Base-by-base conservation (phyloP, 495 filamentous ascomycete genomes). In the Penicillium lividum region DNA sequence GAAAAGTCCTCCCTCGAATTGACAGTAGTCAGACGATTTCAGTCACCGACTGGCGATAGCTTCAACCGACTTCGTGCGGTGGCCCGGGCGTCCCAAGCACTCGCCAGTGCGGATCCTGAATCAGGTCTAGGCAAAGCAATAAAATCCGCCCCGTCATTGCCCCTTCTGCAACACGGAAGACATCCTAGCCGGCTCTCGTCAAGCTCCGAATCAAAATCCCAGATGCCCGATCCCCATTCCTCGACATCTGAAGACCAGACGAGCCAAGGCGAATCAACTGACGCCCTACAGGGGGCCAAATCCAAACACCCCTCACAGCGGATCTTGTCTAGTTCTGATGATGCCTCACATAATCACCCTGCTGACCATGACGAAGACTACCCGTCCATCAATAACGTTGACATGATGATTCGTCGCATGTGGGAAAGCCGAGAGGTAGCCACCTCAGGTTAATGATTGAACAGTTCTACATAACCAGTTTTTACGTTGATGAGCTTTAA, bases 371-470 rank as follows among this genome's bases (percentile, higher is more conserved):
- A 70, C 5, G 73, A 70, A 25, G 65, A 56, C 49, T 64, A 62
- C 27, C 53, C 61, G 9, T 43, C 43, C 6, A 56, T 69, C 5
- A 66, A 60, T 44, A 73, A 76, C 52, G 51, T 58, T 11, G 76
- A 74, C 36, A 66, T 80, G 68, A 72, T 80, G 73, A 66, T 80
- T 42, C 77, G 77, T 48, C 75, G 77, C 38, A 76, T 80, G 64
- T 80, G 77, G 77, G 74, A 80, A 33, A 78, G 72, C 58, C 76
- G 77, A 42, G 75, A 78, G 53, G 74, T 77, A 3, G 74, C 77
- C 6, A 67, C 64, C 16, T 72, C 71, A 15, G 68, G 72, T 36
- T 79, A 45, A 57, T 47, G 25, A 54, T 43, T 42, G 54, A 25
- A 25, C 11, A 46, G n/a, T 48, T 56, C 54, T 58, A 59, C 29